These are phyloP conservation scores for Kodamaea lidongshanica DNA, from an alignment of 805 yeast genomes.

Conservation along the genomic window DNA sequence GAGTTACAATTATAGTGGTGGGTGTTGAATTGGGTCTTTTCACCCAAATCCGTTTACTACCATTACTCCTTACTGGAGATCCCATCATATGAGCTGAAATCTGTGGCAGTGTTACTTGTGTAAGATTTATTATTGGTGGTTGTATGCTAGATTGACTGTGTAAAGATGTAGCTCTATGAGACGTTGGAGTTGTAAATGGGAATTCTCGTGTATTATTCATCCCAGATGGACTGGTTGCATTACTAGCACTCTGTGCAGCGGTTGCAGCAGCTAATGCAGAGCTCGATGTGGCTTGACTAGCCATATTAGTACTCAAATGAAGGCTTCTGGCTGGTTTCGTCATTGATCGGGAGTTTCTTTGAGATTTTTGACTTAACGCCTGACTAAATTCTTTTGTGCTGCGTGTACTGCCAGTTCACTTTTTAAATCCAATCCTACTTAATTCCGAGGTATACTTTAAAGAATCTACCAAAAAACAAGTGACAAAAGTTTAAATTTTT, in stretches of 20 bases:
- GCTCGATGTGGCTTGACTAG: conserved; percentile 1
- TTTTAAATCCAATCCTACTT: too few relatives aligned
- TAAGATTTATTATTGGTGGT: not conserved
- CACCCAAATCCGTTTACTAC: conserved; percentile 51
- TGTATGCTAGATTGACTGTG: not conserved
- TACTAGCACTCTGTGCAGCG: conserved; percentile 3
- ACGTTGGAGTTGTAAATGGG: not conserved
- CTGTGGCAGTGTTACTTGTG: not conserved
- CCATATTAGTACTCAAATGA: not conserved
- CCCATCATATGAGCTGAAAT: not conserved
- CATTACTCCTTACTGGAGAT: too few relatives aligned
- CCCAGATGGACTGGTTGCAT: not conserved
- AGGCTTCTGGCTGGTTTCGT: too few relatives aligned
- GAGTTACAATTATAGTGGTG: conserved; percentile 59
- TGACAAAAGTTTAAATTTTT: too few relatives aligned
- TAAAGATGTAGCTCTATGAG: conserved; percentile 1
- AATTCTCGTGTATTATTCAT: not conserved
- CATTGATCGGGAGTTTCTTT: too few relatives aligned
- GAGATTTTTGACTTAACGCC: too few relatives aligned
- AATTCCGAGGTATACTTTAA: too few relatives aligned
- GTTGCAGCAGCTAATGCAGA: conserved; percentile 5
- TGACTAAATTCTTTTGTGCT: too few relatives aligned
- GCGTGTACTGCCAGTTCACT: too few relatives aligned
- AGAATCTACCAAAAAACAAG: too few relatives aligned
- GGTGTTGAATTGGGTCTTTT: conserved; percentile 48